Base-by-base conservation (phyloP, 2,329 filamentous ascomycete species). In the Zymoseptoria pseudotritici region DNA sequence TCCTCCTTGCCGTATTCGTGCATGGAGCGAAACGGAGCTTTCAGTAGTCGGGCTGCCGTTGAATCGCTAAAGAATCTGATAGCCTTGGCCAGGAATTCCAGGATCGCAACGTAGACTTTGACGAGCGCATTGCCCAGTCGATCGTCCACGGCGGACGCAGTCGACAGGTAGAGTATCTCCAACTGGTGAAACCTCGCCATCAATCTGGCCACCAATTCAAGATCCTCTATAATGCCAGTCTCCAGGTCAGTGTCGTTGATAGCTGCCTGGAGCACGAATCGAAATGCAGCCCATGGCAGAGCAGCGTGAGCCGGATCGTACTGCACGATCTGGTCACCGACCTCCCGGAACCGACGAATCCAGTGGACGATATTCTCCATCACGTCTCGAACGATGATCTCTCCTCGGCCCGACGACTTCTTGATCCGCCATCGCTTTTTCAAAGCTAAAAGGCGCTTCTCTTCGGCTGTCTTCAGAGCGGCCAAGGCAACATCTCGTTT, bases 241-340 rank as follows among this genome's bases (percentile, higher is more conserved):
- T 49, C 26, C 13, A 49, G n/a, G 7, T 20, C 29, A 19, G 19
- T 17, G n/a, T 58, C 31, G 21, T 53, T 58, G 29, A 51, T 24
- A 24, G 61, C 29, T 29, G 69, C 71, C 55, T 71, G 65, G 6
- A 73, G 66, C 13, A 74, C 51, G 54, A 74, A 67, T 10, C 70
- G 65, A 55, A 73, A 58, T 11, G 59, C 69, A 26, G 71, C 69
- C 71, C 67, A 75, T 19, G 70, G 72, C 31, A 74, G 64, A 42
- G 67, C 63, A n/a, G 70, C 71, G 65, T 73, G 69, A 9, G 57
- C 65, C 2, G 72, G 70, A 56, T 74, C 69, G 62, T 69, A 71
- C 55, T 72, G 66, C 24, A 71, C 60, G 0, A 65, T 68, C 55
- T 67, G 58, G 64, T 75, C 70, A 0, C 69, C n/a, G n/a, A n/a